A percentile compares a stretch with the other conserved stretches of the same genome.
phyloP scores from a whole-genome alignment of 306 rosid genomes.

The Elaeagnus macrophylla region DNA sequence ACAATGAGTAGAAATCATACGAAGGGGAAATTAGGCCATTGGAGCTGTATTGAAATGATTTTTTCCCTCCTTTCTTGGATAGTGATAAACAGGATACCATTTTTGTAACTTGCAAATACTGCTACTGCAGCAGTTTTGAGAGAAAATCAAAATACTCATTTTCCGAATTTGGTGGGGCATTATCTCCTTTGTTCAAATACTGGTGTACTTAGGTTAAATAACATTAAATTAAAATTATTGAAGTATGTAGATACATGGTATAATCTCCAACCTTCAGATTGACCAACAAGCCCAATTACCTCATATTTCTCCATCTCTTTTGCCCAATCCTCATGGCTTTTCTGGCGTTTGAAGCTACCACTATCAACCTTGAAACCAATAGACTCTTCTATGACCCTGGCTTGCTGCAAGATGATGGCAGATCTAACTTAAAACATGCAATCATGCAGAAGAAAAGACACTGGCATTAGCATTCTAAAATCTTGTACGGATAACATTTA shows the following conservation, averaged over 20 bases:
- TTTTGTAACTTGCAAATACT: too few species aligned
- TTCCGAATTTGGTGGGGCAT: too few species aligned
- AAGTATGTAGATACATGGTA: too few species aligned
- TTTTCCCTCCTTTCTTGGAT: background rate
- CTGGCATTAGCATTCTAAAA: background rate
- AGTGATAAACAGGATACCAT: too few species aligned
- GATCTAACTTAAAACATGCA: conserved; percentile 7
- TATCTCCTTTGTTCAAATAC: too few species aligned
- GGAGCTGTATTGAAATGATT: background rate
- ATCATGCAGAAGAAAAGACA: background rate
- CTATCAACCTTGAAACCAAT: conserved; percentile 65
- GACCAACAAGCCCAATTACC: conserved; percentile 38
- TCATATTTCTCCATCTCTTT: conserved; percentile 59
- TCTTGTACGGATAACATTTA: background rate
- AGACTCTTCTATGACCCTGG: conserved; percentile 65
- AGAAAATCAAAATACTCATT: too few species aligned
- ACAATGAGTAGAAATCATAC: conserved; percentile 17
- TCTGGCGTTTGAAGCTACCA: conserved; percentile 56
- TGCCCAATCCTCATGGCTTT: conserved; percentile 54
- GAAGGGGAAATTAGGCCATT: conserved; percentile 1
- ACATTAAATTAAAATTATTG: background rate
- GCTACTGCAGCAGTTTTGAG: too few species aligned
- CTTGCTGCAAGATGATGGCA: conserved; percentile 52
- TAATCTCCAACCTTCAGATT: conserved; percentile 6
- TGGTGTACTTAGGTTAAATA: background rate